A percentile compares a stretch with the other conserved stretches of the same genome.
Conservation (phyloP, 441 rosid species). For the Syzygium malaccense region DNA sequence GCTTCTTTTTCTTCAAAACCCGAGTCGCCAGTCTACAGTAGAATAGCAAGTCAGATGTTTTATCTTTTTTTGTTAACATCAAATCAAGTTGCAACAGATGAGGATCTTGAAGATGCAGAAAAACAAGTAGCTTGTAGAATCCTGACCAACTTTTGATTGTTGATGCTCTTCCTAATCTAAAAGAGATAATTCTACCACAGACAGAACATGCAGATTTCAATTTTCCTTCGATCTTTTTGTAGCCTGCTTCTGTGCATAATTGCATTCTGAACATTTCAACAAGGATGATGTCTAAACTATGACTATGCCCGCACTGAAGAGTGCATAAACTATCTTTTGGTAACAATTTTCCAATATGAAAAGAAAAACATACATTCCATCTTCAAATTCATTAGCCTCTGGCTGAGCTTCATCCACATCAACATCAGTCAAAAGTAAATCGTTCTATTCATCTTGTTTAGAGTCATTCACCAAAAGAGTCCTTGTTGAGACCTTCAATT, state of each 20-base stretch:
- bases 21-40: slow-evolving; percentile 55
- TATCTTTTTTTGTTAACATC: neutral
- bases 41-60: neutral
- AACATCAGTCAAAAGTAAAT: slow-evolving; percentile 30
- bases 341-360: neutral
- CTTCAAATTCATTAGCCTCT: slow-evolving; percentile 25
- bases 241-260: neutral
- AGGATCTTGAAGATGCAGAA: neutral
- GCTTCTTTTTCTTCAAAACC: slow-evolving; percentile 67
- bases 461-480: slow-evolving; percentile 28
- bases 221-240: neutral
- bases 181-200: neutral
- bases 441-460: slow-evolving; percentile 30
- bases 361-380: slow-evolving; percentile 37
- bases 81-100: neutral
- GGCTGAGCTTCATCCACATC: slow-evolving; percentile 18
- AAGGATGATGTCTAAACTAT: neutral
- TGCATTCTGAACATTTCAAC: neutral
- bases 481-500: slow-evolving; percentile 12
- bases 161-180: neutral
- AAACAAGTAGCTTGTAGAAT: neutral
- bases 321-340: neutral
- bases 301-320: neutral
- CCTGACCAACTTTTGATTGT: neutral
- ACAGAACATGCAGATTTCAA: neutral